Evolutionary conservation across 1,284 basidiomycete species (phyloP).

Genomic region (Malassezia japonica): DNA sequence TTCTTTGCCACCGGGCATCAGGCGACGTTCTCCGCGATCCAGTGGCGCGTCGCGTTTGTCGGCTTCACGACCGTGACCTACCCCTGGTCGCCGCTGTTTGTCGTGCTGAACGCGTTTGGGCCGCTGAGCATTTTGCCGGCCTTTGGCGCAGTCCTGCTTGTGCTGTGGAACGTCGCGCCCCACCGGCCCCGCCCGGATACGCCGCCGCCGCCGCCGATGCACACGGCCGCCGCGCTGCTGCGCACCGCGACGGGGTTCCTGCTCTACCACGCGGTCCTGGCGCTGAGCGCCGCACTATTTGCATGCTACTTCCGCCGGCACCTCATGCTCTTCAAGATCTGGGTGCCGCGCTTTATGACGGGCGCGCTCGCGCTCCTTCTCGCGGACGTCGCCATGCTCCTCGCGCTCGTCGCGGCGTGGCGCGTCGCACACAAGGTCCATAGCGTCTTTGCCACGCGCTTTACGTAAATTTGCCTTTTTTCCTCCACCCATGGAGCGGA

Average conservation of each 20-base stretch:
- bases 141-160: slow-evolving; percentile 63
- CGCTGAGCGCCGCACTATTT: slow-evolving; percentile 61
- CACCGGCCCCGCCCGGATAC: slow-evolving; percentile 12
- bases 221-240: slow-evolving; percentile 31
- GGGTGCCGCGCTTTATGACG: slow-evolving; percentile 85
- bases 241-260: slow-evolving; percentile 58
- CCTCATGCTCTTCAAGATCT: slow-evolving; percentile 98
- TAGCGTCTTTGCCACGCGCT: slow-evolving; percentile 24
- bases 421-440: slow-evolving; percentile 25
- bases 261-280: slow-evolving; percentile 61
- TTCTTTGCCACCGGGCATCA: slow-evolving; percentile 91
- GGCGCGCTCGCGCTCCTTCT: slow-evolving; percentile 54
- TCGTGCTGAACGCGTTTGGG: slow-evolving; percentile 71
- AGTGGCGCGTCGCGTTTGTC: slow-evolving; percentile 88
- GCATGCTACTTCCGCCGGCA: slow-evolving; percentile 73
- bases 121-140: slow-evolving; percentile 59
- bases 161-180: slow-evolving; percentile 78
- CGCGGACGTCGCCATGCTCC: slow-evolving; percentile 51
- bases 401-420: slow-evolving; percentile 29
- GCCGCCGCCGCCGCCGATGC: slow-evolving; percentile 12
- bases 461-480: slow-evolving; percentile 11
- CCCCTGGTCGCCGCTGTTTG: slow-evolving; percentile 67
- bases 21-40: slow-evolving; percentile 74
- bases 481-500: not conserved
- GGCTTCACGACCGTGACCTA: slow-evolving; percentile 58